phyloP scores from a whole-genome alignment of 306 rosid species.

The Vicia faba region DNA sequence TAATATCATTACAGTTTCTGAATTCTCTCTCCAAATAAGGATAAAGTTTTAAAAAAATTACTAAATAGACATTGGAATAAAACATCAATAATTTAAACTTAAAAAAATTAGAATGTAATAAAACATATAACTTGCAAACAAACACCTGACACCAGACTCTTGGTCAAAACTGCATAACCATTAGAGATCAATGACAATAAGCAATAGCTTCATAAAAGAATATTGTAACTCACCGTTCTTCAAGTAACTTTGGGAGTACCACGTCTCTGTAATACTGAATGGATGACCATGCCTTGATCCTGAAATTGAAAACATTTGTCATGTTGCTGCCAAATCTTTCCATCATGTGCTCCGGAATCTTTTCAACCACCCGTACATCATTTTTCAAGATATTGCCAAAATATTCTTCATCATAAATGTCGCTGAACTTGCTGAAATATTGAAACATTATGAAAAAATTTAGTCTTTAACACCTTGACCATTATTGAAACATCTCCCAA shows the following conservation, averaged over 20 bases:
- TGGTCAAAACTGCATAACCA: slow-evolving; percentile 7
- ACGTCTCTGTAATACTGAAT: slow-evolving; percentile 75
- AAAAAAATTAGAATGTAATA: neutral
- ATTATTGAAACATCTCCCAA: slow-evolving; percentile 20
- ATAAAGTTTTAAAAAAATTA: neutral
- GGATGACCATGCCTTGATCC: slow-evolving; percentile 92
- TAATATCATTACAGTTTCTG: neutral
- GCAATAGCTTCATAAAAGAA: slow-evolving; percentile 19
- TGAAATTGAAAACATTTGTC: slow-evolving; percentile 92
- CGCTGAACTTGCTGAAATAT: slow-evolving; percentile 78
- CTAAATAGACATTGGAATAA: neutral
- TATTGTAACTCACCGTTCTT: slow-evolving; percentile 73
- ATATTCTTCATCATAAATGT: slow-evolving; percentile 87
- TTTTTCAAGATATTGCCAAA: slow-evolving; percentile 66
- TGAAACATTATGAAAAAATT: slow-evolving; percentile 32
- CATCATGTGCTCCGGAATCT: slow-evolving; percentile 83
- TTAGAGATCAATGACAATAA: slow-evolving; percentile 30
- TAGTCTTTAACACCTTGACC: slow-evolving; percentile 28
- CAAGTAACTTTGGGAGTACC: slow-evolving; percentile 89
- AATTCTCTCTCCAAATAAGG: neutral
- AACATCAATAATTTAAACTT: neutral
- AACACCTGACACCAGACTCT: neutral
- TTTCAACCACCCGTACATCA: slow-evolving; percentile 80
- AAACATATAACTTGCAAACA: neutral
- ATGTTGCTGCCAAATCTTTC: slow-evolving; percentile 93